phyloP scores from a whole-genome alignment of 495 filamentous ascomycete species.

The Pyrenula aspistea region DNA sequence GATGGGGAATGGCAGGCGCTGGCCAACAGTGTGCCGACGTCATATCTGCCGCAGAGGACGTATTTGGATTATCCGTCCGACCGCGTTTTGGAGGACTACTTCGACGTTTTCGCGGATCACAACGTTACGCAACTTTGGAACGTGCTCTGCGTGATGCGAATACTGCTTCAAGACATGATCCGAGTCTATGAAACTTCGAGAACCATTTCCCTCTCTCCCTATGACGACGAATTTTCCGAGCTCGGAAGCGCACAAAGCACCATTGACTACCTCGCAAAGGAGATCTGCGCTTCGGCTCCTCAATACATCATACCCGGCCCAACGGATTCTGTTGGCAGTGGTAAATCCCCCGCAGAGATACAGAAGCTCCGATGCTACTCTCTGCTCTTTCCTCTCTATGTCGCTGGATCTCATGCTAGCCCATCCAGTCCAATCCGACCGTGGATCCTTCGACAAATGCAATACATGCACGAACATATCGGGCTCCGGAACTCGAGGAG shows the following conservation, averaged over 20 bases:
- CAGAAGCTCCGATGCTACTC: constrained; percentile 13
- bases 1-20: neutral
- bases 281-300: constrained; percentile 18
- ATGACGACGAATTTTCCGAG: neutral
- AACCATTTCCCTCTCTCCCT: neutral
- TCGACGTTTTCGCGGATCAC: constrained; percentile 14
- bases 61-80: constrained; percentile 2
- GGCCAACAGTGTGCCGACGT: neutral
- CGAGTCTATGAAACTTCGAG: neutral
- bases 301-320: constrained; percentile 11
- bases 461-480: constrained; percentile 14
- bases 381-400: constrained; percentile 19
- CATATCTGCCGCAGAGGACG: neutral
- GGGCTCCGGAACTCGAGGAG: neutral
- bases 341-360: constrained; percentile 1
- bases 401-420: constrained; percentile 9
- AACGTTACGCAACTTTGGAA: constrained; percentile 15
- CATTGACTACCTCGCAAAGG: constrained; percentile 10
- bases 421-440: constrained; percentile 2
- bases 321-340: neutral
- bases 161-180: constrained; percentile 17
- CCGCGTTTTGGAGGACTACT: constrained; percentile 7
- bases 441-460: constrained; percentile 16
- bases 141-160: constrained; percentile 13
- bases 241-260: neutral